A percentile compares a stretch with the other conserved stretches of the same genome.
These are phyloP conservation scores for Speleostelium caveatum DNA, from an alignment of 78 protist genomes.

Conservation along the genomic window DNA sequence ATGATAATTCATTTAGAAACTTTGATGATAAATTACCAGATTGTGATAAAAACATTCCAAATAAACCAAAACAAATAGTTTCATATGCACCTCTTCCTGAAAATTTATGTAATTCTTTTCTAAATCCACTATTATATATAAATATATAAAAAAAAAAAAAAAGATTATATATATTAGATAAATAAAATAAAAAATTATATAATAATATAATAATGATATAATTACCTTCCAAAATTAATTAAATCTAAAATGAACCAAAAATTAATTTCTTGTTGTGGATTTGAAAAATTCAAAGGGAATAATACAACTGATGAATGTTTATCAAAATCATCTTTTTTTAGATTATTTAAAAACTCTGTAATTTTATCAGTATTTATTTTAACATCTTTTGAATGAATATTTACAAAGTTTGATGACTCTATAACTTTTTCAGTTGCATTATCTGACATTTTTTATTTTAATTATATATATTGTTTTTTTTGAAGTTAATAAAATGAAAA, in stretches of 20 bases:
- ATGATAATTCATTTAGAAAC: constrained; percentile 22
- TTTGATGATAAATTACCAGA: constrained; percentile 34
- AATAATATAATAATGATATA: too few species aligned
- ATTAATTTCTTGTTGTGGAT: constrained; percentile 33
- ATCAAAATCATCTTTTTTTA: constrained; percentile 46
- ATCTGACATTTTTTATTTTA: constrained; percentile 11
- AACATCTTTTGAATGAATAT: constrained; percentile 30
- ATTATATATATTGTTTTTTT: not conserved
- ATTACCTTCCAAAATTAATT: constrained; percentile 60
- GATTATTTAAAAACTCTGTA: constrained; percentile 15
- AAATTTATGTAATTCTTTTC: constrained; percentile 53
- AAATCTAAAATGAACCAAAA: constrained; percentile 71
- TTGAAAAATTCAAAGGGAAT: constrained; percentile 57
- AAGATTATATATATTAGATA: not conserved
- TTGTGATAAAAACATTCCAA: constrained; percentile 72
- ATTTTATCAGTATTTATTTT: constrained; percentile 14
- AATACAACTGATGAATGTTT: constrained; percentile 28
- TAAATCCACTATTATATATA: constrained; percentile 21
- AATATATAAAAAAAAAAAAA: too few species aligned
- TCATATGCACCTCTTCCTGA: constrained; percentile 55
- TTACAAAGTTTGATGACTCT: constrained; percentile 28
- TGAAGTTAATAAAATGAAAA: not conserved
- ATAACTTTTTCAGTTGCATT: constrained; percentile 18
- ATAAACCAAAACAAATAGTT: constrained; percentile 56
- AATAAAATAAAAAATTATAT: too few species aligned